A percentile compares a stretch with the other conserved stretches of the same genome.
Evolutionary conservation across 2,329 filamentous ascomycete genomes (phyloP).

Genomic region (Tolypocladium tropicale): DNA sequence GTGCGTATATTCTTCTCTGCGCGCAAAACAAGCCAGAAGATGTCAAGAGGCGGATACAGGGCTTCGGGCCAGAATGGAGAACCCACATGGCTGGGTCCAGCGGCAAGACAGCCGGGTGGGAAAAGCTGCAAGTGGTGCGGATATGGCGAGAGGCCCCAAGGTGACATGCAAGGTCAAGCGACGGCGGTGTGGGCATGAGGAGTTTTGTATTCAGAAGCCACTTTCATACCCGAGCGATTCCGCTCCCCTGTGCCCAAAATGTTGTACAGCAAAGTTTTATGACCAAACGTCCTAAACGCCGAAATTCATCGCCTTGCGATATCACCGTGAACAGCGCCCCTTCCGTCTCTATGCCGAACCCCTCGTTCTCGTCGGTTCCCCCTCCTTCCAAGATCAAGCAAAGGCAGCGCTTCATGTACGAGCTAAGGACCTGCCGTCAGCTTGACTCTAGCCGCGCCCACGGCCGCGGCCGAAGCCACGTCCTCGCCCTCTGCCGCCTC

Average conservation of each 20-base stretch:
- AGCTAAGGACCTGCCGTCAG: not conserved
- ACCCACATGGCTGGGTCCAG: slow-evolving; percentile 72
- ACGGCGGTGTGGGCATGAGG: not conserved
- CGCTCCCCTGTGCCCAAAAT: not conserved
- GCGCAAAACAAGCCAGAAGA: slow-evolving; percentile 77
- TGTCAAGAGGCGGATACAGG: slow-evolving; percentile 52
- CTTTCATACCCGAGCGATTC: not conserved
- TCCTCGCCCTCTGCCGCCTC: slow-evolving; percentile 44
- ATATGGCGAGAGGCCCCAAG: slow-evolving; percentile 53
- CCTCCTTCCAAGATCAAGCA: not conserved
- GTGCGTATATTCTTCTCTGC: slow-evolving; percentile 84
- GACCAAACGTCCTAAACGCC: slow-evolving; percentile 25
- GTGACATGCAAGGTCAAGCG: not conserved
- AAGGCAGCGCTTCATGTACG: not conserved
- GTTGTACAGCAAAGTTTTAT: slow-evolving; percentile 11
- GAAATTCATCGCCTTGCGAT: slow-evolving; percentile 18
- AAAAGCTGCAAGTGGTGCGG: slow-evolving; percentile 80
- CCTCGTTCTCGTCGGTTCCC: not conserved
- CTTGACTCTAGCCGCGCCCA: slow-evolving; percentile 14
- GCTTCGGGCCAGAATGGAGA: slow-evolving; percentile 50
- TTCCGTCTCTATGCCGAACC: not conserved
- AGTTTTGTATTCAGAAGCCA: slow-evolving; percentile 1
- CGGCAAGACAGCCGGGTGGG: slow-evolving; percentile 86
- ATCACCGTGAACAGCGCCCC: slow-evolving; percentile 11
- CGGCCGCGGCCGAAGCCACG: slow-evolving; percentile 26